These are phyloP conservation scores for Hyaloscypha hepaticicola DNA, from an alignment of 495 filamentous ascomycete species.

Conservation along the genomic window DNA sequence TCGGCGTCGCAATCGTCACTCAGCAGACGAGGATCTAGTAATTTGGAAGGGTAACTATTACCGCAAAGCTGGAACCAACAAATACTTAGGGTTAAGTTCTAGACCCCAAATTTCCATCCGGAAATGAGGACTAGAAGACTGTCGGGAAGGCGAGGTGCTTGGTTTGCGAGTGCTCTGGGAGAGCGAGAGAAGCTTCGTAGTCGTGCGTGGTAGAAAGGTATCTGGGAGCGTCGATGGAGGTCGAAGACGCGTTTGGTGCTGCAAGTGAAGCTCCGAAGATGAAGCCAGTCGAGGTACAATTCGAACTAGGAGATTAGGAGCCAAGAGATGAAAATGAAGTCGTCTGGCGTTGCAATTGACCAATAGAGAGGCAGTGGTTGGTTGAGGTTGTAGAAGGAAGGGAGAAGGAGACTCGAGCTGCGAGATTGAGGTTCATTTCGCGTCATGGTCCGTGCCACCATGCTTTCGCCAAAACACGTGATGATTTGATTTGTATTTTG, in stretches of 20 bases:
- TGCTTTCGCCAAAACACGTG: neutral
- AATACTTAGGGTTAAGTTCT: slow-evolving; percentile 81
- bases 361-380: slow-evolving; percentile 24
- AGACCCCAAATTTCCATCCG: slow-evolving; percentile 61
- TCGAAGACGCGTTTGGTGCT: slow-evolving; percentile 24
- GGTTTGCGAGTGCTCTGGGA: slow-evolving; percentile 32
- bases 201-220: slow-evolving; percentile 26
- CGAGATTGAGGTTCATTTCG: neutral
- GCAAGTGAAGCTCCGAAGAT: slow-evolving; percentile 17
- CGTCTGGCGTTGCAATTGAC: slow-evolving; percentile 28
- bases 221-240: slow-evolving; percentile 24
- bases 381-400: neutral
- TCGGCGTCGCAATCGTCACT: slow-evolving; percentile 26
- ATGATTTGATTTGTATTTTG: too few relatives aligned
- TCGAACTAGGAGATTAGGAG: slow-evolving; percentile 9
- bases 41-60: slow-evolving; percentile 45
- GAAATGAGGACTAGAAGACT: slow-evolving; percentile 67
- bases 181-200: slow-evolving; percentile 41
- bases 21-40: slow-evolving; percentile 39
- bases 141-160: slow-evolving; percentile 64
- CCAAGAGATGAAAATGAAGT: neutral
- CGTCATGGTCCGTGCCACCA: neutral
- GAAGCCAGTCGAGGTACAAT: slow-evolving; percentile 15
- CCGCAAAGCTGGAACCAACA: slow-evolving; percentile 57
- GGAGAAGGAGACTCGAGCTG: neutral